Evolutionary conservation across 2,329 filamentous ascomycete genomes (phyloP), one percentile per base, ranked within the genome.

Genomic region (Penicillium hesseltinei): DNA sequence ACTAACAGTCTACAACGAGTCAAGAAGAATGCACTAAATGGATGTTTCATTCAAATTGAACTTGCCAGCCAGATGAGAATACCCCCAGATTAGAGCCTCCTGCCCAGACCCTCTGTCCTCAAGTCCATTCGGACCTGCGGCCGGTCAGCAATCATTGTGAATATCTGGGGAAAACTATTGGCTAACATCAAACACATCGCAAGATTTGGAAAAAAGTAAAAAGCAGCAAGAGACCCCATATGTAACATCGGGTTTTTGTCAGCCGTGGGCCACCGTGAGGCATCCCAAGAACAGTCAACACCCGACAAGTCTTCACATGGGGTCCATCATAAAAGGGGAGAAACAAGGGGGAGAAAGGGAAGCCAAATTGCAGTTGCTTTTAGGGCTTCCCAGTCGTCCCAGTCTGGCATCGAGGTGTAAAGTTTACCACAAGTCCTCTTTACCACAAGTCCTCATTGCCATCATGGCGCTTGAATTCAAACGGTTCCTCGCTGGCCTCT

Each of bases 41-140:
- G 6, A 46, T 21, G n/a, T 46, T 35, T 23, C 29, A 36, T 52
- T 52, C n/a, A 2, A 33, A 17, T 15, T 47, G 19, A 44, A 19
- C 27, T 36, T 47, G 44, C 13, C 29, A 46, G 27, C 27, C 29
- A 47, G 21, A 47, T 47, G 17, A 35, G 9, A 13, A 47, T 47
- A 8, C 21, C 6, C 31, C 29, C 50, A 52, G 50, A 36, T 45
- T 10, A 51, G 21, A 25, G 17, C 50, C 50, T 52, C 50, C 31
- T 52, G 50, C 39, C 50, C 50, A 52, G 50, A 52, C 50, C 48
- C 48, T 51, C 39, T 9, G 15, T 36, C 50, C 39, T 36, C 31
- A 46, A 10, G n/a, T 17, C 8, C 50, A 52, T 31, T n/a, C 31
- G 29, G 31, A 46, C 50, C 39, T 15, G 19, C 39, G 39, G 39